These are phyloP conservation scores for Platanthera zijinensis DNA, from an alignment of 106 monocot species.

Conservation along the genomic window DNA sequence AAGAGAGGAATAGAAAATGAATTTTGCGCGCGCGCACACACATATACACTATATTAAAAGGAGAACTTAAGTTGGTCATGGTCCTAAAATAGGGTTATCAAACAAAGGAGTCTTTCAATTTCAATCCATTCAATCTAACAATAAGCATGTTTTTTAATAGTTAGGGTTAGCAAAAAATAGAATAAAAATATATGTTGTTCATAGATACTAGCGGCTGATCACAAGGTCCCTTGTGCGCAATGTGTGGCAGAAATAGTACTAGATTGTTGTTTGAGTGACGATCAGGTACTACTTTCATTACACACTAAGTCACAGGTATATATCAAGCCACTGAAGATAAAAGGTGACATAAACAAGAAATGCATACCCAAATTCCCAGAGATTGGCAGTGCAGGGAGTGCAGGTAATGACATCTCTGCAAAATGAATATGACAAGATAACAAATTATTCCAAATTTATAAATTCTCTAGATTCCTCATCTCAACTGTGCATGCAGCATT, in stretches of 20 bases:
- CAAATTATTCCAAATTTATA: neutral
- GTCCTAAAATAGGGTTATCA: no score
- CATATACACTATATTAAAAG: no score
- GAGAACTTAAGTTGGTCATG: no score
- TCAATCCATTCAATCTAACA: no score
- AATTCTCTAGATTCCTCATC: neutral
- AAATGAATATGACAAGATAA: neutral
- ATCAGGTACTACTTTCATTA: no score
- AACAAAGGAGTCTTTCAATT: no score
- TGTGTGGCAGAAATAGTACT: no score
- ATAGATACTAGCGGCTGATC: neutral
- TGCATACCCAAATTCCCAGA: conserved; percentile 53
- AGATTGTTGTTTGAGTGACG: no score
- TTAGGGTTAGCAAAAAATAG: neutral
- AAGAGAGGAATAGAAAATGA: no score
- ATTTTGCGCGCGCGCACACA: no score
- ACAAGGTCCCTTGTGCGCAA: no score
- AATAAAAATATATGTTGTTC: neutral
- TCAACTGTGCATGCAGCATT: neutral
- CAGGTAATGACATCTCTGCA: conserved; percentile 96
- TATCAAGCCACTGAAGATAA: neutral
- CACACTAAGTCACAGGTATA: no score
- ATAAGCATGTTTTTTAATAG: neutral
- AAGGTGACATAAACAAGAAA: neutral
- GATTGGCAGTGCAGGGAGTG: conserved; percentile 43